phyloP scores from a whole-genome alignment of 345 rosid genomes.

The Hypericum perforatum region DNA sequence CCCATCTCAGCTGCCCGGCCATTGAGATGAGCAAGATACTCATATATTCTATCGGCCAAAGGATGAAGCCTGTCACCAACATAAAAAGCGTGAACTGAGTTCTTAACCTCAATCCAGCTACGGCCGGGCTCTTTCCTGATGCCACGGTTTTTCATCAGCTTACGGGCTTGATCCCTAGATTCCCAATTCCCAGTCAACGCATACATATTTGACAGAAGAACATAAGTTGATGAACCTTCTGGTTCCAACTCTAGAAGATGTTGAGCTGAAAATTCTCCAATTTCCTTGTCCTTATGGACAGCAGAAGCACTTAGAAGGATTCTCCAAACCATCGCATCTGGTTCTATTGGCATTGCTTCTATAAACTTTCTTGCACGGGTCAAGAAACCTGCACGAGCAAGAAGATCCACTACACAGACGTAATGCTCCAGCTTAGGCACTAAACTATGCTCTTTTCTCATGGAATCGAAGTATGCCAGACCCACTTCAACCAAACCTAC shows the following conservation, averaged over 20 bases:
- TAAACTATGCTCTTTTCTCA: constrained; percentile 51
- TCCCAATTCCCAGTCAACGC: constrained; percentile 58
- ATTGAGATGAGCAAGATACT: constrained; percentile 38
- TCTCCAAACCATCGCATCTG: constrained; percentile 80
- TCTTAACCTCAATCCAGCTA: constrained; percentile 82
- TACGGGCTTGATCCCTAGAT: constrained; percentile 52
- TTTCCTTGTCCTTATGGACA: constrained; percentile 59
- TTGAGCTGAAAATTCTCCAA: constrained; percentile 63
- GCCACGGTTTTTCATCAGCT: constrained; percentile 69
- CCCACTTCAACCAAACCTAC: constrained; percentile 66
- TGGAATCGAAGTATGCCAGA: constrained; percentile 58
- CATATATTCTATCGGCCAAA: constrained; percentile 48
- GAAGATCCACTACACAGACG: constrained; percentile 83
- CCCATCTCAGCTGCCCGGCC: constrained; percentile 51
- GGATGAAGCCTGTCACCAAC: constrained; percentile 65
- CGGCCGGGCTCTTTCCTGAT: constrained; percentile 89
- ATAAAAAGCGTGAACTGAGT: constrained; percentile 57
- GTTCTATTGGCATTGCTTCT: constrained; percentile 57
- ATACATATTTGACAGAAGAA: constrained; percentile 70
- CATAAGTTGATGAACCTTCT: constrained; percentile 76
- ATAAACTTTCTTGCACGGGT: constrained; percentile 50
- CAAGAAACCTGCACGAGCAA: constrained; percentile 69
- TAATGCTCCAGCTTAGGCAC: constrained; percentile 67
- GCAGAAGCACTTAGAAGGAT: constrained; percentile 78
- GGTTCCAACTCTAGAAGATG: constrained; percentile 72